Evolutionary conservation across 495 filamentous ascomycete species (phyloP).

Genomic region (Pyrenula massariospora): DNA sequence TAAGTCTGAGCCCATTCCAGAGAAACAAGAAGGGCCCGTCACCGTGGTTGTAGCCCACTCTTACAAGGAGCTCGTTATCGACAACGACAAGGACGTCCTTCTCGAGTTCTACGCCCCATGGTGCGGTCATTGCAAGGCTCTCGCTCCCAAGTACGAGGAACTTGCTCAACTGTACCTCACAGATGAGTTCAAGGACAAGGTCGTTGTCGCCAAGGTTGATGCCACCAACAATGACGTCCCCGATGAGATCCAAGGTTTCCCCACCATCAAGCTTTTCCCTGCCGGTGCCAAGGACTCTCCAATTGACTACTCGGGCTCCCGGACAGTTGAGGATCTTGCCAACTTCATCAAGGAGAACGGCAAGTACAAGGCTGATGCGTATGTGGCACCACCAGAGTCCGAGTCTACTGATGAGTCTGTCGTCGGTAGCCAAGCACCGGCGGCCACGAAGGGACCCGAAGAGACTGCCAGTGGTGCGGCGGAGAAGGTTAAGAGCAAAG

Average conservation of each 20-base stretch:
- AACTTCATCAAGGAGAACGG: slow-evolving; percentile 93
- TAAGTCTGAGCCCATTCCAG: slow-evolving; percentile 96
- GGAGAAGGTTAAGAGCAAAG: slow-evolving; percentile 28
- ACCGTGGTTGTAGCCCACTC: slow-evolving; percentile 85
- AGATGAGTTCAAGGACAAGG: slow-evolving; percentile 62
- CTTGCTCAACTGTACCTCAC: slow-evolving; percentile 71
- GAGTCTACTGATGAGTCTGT: slow-evolving; percentile 32
- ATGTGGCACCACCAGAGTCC: slow-evolving; percentile 31
- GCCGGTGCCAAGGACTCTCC: slow-evolving; percentile 79
- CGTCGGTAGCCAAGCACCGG: slow-evolving; percentile 28
- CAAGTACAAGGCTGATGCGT: slow-evolving; percentile 65
- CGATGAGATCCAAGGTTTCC: slow-evolving; percentile 95
- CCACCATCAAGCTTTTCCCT: slow-evolving; percentile 96
- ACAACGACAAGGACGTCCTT: slow-evolving; percentile 93
- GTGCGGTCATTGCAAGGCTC: slow-evolving; percentile 98
- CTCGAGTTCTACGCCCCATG: slow-evolving; percentile 98
- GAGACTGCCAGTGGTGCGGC: slow-evolving; percentile 38
- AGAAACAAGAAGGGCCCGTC: slow-evolving; percentile 85
- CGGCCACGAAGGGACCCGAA: slow-evolving; percentile 34
- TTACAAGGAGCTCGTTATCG: slow-evolving; percentile 85
- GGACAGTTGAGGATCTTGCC: slow-evolving; percentile 88
- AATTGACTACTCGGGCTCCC: slow-evolving; percentile 76
- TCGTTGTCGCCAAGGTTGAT: slow-evolving; percentile 95
- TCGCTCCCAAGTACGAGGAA: slow-evolving; percentile 67
- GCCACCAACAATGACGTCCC: slow-evolving; percentile 95